phyloP scores from a whole-genome alignment of 768 basidiomycete species.

The Baorangia bicolor region DNA sequence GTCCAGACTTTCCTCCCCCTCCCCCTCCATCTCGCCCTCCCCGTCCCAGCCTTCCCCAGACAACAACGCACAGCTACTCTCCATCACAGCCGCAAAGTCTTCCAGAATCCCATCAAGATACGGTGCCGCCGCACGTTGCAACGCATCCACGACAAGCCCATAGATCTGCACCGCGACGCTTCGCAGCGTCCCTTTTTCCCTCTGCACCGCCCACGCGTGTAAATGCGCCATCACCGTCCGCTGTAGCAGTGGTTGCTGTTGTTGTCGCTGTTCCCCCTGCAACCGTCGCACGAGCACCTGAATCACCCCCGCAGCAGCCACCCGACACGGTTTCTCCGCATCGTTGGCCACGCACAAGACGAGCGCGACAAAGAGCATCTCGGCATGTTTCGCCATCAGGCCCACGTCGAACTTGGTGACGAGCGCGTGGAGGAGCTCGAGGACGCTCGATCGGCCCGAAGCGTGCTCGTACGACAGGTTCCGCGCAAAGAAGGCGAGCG shows the following conservation, averaged over 20 bases:
- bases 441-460: slow-evolving; percentile 87
- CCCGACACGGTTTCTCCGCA: slow-evolving; percentile 83
- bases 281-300: slow-evolving; percentile 72
- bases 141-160: slow-evolving; percentile 73
- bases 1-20: too few species aligned
- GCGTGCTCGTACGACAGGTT: slow-evolving; percentile 91
- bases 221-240: slow-evolving; percentile 64
- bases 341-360: slow-evolving; percentile 96
- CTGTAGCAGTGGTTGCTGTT: slow-evolving; percentile 46
- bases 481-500: slow-evolving; percentile 89
- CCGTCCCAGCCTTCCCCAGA: slow-evolving; percentile 3
- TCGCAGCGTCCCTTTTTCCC: slow-evolving; percentile 55
- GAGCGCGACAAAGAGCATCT: slow-evolving; percentile 86
- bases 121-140: slow-evolving; percentile 46
- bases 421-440: slow-evolving; percentile 87
- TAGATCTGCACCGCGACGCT: slow-evolving; percentile 81
- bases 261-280: slow-evolving; percentile 55
- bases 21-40: slow-evolving; percentile 45
- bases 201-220: slow-evolving; percentile 75
- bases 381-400: slow-evolving; percentile 76
- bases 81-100: slow-evolving; percentile 45
- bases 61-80: slow-evolving; percentile 7
- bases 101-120: slow-evolving; percentile 52
- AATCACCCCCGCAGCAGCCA: slow-evolving; percentile 83
- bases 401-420: slow-evolving; percentile 78